A percentile compares a stretch with the other conserved stretches of the same genome.
Evolutionary conservation across 495 filamentous ascomycete species (phyloP).

Genomic region (Viridothelium virens): DNA sequence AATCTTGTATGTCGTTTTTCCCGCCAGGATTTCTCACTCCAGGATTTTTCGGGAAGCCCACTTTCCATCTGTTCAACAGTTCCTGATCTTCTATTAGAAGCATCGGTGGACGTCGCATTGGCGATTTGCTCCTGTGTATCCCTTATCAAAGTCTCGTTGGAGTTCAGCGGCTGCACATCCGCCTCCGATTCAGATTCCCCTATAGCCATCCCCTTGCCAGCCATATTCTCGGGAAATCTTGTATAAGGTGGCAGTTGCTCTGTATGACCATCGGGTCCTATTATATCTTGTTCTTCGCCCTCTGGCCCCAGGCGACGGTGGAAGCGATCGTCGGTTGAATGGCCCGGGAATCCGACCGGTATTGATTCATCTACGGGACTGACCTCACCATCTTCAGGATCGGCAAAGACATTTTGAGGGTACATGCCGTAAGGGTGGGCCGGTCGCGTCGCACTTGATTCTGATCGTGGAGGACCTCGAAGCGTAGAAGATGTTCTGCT

Average conservation of each 20-base stretch:
- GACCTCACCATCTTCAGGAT: constrained; percentile 35
- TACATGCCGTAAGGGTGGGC: constrained; percentile 88
- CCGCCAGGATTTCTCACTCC: constrained; percentile 30
- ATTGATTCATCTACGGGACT: constrained; percentile 36
- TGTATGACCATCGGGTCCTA: constrained; percentile 84
- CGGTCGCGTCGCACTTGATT: constrained; percentile 41
- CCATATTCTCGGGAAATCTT: constrained; percentile 55
- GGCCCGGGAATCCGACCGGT: constrained; percentile 68
- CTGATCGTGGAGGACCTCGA: constrained; percentile 11
- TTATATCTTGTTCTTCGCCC: constrained; percentile 78
- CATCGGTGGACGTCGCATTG: not conserved
- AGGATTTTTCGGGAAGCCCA: constrained; percentile 25
- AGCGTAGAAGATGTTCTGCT: constrained; percentile 27
- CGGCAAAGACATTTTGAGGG: constrained; percentile 62
- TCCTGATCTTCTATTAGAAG: not conserved
- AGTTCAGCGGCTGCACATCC: not conserved
- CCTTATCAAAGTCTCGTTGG: not conserved
- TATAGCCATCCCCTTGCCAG: not conserved
- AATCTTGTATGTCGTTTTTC: constrained; percentile 30
- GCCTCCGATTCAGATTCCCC: not conserved
- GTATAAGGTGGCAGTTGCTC: constrained; percentile 89
- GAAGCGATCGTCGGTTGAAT: constrained; percentile 47
- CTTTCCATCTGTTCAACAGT: constrained; percentile 3
- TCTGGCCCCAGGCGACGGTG: constrained; percentile 66
- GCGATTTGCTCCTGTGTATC: not conserved